These are phyloP conservation scores for Aspergillus sparsus DNA, from an alignment of 495 filamentous ascomycete species.

Conservation along the genomic window DNA sequence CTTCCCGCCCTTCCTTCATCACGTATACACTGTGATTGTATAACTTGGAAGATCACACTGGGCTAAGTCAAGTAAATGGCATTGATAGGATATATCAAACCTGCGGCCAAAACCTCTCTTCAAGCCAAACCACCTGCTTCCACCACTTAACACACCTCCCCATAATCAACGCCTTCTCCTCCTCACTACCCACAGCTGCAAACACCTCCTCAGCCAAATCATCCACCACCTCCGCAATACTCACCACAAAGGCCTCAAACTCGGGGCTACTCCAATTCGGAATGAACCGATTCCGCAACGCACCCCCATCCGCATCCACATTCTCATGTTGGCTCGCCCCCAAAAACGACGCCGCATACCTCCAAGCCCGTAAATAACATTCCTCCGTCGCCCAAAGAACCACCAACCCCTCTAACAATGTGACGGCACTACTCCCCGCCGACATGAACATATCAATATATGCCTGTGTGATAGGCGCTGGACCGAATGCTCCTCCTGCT, in stretches of 20 bases:
- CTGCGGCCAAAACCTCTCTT: constrained; percentile 54
- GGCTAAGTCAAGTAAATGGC: not conserved
- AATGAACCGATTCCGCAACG: constrained; percentile 62
- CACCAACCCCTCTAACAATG: constrained; percentile 64
- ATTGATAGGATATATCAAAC: constrained; percentile 1
- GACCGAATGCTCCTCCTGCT: constrained; percentile 28
- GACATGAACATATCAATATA: constrained; percentile 58
- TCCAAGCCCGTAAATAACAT: constrained; percentile 61
- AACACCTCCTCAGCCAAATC: constrained; percentile 44
- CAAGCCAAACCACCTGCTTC: constrained; percentile 55
- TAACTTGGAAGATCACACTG: too few relatives aligned
- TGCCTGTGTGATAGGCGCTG: constrained; percentile 47
- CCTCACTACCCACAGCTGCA: constrained; percentile 39
- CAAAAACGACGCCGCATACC: constrained; percentile 50
- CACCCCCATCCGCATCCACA: constrained; percentile 61
- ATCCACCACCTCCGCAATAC: constrained; percentile 45
- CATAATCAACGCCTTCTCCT: constrained; percentile 34
- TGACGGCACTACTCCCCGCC: constrained; percentile 45
- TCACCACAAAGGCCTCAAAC: constrained; percentile 58
- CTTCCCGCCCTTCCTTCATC: too few relatives aligned
- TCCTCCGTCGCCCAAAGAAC: constrained; percentile 76
- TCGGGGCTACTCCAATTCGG: constrained; percentile 64
- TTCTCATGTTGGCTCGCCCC: constrained; percentile 30
- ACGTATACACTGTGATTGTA: too few relatives aligned
- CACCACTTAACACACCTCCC: constrained; percentile 47